These are phyloP conservation scores for Epichloe aotearoae DNA, from an alignment of 2,329 filamentous ascomycete genomes.

Conservation along the genomic window DNA sequence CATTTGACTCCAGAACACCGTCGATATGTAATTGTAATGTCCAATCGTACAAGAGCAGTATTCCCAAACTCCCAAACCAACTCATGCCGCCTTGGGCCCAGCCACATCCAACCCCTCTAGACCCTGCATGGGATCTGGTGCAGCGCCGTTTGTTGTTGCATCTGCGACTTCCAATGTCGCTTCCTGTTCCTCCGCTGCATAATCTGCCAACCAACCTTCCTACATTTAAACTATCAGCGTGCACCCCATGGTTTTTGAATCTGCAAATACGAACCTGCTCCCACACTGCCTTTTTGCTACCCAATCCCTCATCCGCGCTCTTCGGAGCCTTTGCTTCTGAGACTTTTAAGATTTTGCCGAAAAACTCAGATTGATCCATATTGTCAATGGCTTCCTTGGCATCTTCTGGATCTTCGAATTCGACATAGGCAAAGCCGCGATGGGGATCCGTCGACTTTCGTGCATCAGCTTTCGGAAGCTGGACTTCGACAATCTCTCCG, in stretches of 20 bases:
- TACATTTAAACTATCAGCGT: slow-evolving; percentile 23
- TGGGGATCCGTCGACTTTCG: slow-evolving; percentile 69
- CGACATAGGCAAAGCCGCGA: slow-evolving; percentile 90
- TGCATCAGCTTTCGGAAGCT: slow-evolving; percentile 75
- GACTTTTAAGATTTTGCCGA: slow-evolving; percentile 83
- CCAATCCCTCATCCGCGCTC: slow-evolving; percentile 72
- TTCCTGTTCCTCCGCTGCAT: slow-evolving; percentile 69
- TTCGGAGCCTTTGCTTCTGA: slow-evolving; percentile 86
- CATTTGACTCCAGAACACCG: slow-evolving; percentile 26
- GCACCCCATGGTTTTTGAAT: neutral
- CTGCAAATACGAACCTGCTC: slow-evolving; percentile 60
- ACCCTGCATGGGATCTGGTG: slow-evolving; percentile 87
- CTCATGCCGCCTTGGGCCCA: slow-evolving; percentile 67
- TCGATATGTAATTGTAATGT: slow-evolving; percentile 30
- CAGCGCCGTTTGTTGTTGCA: slow-evolving; percentile 30
- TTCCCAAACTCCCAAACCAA: slow-evolving; percentile 1
- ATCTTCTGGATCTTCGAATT: slow-evolving; percentile 77
- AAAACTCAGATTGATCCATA: slow-evolving; percentile 95
- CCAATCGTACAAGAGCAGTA: slow-evolving; percentile 9
- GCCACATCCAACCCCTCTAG: slow-evolving; percentile 88
- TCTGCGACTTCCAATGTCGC: slow-evolving; percentile 20
- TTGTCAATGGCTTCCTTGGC: slow-evolving; percentile 95
- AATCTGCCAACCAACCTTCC: slow-evolving; percentile 87
- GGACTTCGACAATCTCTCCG: slow-evolving; percentile 86
- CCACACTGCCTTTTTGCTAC: slow-evolving; percentile 91